Conservation (phyloP, 768 basidiomycete species). For the Leccinellum rugosiceps region DNA sequence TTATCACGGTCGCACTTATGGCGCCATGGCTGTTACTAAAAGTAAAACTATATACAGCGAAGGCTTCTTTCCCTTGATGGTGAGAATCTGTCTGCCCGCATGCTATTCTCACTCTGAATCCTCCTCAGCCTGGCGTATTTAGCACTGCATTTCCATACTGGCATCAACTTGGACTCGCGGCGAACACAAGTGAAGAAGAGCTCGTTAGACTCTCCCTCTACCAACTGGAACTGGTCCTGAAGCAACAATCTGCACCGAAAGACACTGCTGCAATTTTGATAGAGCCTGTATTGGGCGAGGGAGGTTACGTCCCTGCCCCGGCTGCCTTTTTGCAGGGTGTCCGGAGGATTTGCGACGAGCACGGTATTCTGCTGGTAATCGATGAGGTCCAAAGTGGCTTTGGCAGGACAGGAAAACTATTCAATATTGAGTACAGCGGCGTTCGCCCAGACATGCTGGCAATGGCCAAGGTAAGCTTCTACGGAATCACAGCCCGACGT, state of each 20-base stretch:
- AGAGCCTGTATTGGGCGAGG: conserved; percentile 93
- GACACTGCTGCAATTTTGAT: conserved; percentile 94
- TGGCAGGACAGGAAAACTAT: conserved; percentile 80
- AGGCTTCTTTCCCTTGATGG: conserved; percentile 81
- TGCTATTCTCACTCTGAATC: neutral
- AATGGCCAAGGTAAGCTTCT: conserved; percentile 72
- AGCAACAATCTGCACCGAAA: conserved; percentile 75
- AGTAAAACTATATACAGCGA: conserved; percentile 91
- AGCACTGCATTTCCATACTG: conserved; percentile 87
- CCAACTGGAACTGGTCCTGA: conserved; percentile 75
- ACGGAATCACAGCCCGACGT: neutral
- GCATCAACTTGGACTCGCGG: conserved; percentile 72
- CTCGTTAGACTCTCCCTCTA: conserved; percentile 66
- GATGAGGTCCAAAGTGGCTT: conserved; percentile 93
- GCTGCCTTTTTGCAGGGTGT: conserved; percentile 75
- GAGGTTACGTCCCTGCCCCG: conserved; percentile 91
- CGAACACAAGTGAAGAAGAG: conserved; percentile 50
- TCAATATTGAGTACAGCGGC: conserved; percentile 78
- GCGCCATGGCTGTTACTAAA: conserved; percentile 90
- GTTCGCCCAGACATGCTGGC: conserved; percentile 86
- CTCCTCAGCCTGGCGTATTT: conserved; percentile 73
- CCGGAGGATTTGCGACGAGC: conserved; percentile 79
- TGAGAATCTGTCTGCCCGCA: conserved; percentile 29
- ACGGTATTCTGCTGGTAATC: conserved; percentile 79
- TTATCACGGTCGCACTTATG: conserved; percentile 92